Conservation (phyloP, 2,329 filamentous ascomycete species). For the Curvularia eragrostidis region DNA sequence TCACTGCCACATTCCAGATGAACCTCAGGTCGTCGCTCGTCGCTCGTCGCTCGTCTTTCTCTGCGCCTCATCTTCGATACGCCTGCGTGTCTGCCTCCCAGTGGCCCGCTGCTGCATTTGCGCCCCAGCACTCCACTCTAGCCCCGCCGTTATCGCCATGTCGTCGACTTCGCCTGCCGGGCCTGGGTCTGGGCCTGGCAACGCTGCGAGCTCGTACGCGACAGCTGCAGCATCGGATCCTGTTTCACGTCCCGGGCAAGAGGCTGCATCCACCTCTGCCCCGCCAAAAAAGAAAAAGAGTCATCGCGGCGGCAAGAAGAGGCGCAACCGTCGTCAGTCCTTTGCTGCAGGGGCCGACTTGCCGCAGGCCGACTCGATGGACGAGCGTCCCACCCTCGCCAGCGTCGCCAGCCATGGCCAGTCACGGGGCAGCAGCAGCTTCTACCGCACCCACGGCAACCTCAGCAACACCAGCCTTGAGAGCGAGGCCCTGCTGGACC, state of each 20-base stretch:
- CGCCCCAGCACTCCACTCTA: neutral
- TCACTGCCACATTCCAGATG: constrained; percentile 12
- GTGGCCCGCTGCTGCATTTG: constrained; percentile 13
- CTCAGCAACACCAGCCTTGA: constrained; percentile 86
- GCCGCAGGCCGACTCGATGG: constrained; percentile 63
- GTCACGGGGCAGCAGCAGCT: constrained; percentile 54
- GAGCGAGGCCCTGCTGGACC: constrained; percentile 85
- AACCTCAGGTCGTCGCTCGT: constrained; percentile 10
- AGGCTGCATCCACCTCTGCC: constrained; percentile 20
- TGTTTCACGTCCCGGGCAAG: constrained; percentile 11
- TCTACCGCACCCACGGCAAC: constrained; percentile 64
- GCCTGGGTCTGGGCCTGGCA: constrained; percentile 15
- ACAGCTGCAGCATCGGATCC: constrained; percentile 23
- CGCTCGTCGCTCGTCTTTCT: neutral
- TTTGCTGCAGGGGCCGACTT: constrained; percentile 66
- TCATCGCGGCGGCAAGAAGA: constrained; percentile 79
- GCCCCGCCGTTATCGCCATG: constrained; percentile 19
- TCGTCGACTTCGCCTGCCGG: constrained; percentile 23
- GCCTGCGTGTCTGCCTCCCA: constrained; percentile 9
- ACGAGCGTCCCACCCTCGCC: constrained; percentile 58
- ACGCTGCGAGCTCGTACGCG: constrained; percentile 24
- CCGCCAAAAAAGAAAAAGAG: constrained; percentile 68
- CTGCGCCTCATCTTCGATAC: constrained; percentile 2
- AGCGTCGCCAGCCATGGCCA: constrained; percentile 42
- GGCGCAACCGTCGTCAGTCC: constrained; percentile 76